Base-by-base conservation (phyloP, 805 yeast genomes). In the Peterozyma toletana region DNA sequence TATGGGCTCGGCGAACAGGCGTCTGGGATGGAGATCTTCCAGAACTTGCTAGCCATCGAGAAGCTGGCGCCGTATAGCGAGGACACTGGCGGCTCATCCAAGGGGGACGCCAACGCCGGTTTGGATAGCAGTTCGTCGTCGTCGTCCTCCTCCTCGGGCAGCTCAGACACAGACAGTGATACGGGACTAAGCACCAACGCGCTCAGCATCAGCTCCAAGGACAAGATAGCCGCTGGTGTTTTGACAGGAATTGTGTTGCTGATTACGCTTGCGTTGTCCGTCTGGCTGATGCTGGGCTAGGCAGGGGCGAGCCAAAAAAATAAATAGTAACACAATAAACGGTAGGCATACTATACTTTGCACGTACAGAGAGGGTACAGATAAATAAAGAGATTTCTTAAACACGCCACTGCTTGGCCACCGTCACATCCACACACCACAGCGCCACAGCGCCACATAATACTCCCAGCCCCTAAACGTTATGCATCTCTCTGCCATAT, bases 1-100 rank as follows among this genome's bases (percentile, higher is more conserved):
- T 86, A 75, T 53, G 96, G 96, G 1, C 71, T 87, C 35, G 96
- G 96, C 40, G 95, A 88, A 62, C 95, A 87, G 61, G 81, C 85
- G 72, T 66, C 77, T 33, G 95, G 95, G 0, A 63, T 86, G 41
- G 95, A 86, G 51, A 70, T 73, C 2, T 69, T 84, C 33, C 76
- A 75, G 44, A 67, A 68, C 54, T 60, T 68, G 14, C 88, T 61
- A 82, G 95, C 15, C 11, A 54, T 48, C 36, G 46, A 59, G 18
- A 44, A 53, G 11, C 57, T 59, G 18, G 57, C 76, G 33, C 96
- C 96, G 1, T 77, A 71, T 49, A 78, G 89, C 1, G 69, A 76
- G n/a, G 45, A 57, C 1, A 67, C 68, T 37, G 96, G 96, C 39
- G 96, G 89, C 29, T 63, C 86, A 1, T 83, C 95, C 0, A 46